A percentile compares a stretch with the other conserved stretches of the same genome.
Evolutionary conservation across 1,284 basidiomycete genomes (phyloP).

Genomic region (Heliocybe sulcata): DNA sequence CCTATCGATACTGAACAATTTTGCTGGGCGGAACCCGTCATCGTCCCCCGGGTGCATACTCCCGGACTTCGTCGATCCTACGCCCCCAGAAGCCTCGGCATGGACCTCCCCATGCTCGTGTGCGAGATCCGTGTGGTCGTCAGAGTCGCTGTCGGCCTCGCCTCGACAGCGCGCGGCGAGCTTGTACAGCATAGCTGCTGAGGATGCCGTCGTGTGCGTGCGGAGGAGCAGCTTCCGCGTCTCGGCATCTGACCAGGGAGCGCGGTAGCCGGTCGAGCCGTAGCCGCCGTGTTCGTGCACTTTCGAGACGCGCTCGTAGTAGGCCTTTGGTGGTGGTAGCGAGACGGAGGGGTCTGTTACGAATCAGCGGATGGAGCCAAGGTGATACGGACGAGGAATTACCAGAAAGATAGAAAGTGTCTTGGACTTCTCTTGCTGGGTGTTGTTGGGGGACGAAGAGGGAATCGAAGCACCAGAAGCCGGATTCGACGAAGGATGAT

Average conservation of each 20-base stretch:
- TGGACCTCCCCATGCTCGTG: slow-evolving; percentile 13
- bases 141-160: slow-evolving; percentile 34
- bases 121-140: slow-evolving; percentile 20
- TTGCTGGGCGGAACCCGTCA: slow-evolving; percentile 91
- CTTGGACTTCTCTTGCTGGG: slow-evolving; percentile 95
- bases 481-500: slow-evolving; percentile 94
- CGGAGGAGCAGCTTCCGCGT: slow-evolving; percentile 89
- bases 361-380: slow-evolving; percentile 1
- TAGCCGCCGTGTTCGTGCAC: slow-evolving; percentile 90
- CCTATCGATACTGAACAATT: slow-evolving; percentile 96
- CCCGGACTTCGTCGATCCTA: slow-evolving; percentile 17
- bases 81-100: not conserved
- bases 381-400: slow-evolving; percentile 8
- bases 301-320: slow-evolving; percentile 84
- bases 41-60: slow-evolving; percentile 17
- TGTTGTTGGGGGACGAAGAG: slow-evolving; percentile 99
- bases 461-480: slow-evolving; percentile 99
- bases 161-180: slow-evolving; percentile 74
- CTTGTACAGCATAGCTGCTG: slow-evolving; percentile 91
- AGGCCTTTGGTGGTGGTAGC: slow-evolving; percentile 73
- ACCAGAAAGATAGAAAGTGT: slow-evolving; percentile 98
- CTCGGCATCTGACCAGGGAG: slow-evolving; percentile 93
- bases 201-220: slow-evolving; percentile 97
- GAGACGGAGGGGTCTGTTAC: slow-evolving; percentile 74
- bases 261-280: slow-evolving; percentile 95